Base-by-base conservation (phyloP, 2,329 filamentous ascomycete genomes). In the Domatiomyces globalis region DNA sequence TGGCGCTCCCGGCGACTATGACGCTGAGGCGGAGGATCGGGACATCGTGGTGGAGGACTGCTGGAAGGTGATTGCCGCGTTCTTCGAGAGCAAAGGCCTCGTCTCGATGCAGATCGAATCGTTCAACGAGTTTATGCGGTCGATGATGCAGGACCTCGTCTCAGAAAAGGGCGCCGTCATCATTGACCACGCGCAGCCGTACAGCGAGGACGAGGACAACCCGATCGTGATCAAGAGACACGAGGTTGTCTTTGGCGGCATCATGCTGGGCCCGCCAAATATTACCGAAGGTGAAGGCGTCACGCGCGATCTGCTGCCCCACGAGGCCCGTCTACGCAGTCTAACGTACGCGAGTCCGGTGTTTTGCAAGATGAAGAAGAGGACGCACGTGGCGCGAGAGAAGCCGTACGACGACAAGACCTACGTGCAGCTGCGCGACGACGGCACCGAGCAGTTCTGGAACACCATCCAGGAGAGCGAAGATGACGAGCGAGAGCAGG, bases 41-140 rank as follows among this genome's bases (percentile, higher is more conserved):
- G 74, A 74, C 61, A 95, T 96, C 71, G 95, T 89, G 22, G 87
- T 89, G 55, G 92, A 96, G 73, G 94, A 98, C 71, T 95, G 88
- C 74, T 98, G 94, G 92, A 85, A 85, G 58, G 90, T 96, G 64
- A 96, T 98, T 66, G 88, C 86, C 51, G 85, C 92, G 8, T 96
- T 95, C 74, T 98, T 98, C 72, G 87, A 95, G 62, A 79, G 82
- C 56, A 98, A 96, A 71, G 90, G 92, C 63, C 78, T 98, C 29
- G 92, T 95, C 19, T 95, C 92, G 15, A 90, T 98, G 70, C 92
- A 98, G 73, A 83, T 96, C 56, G 90, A 96, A 67, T 98, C 94
- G 0, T 98, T 95, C 71, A 88, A 98, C 70, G 89, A 96, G 66
- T 98, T 98, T 64, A 89, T 92, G 52, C 83, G 84, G 54, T 88